Evolutionary conservation across 345 rosid genomes (phyloP).

Genomic region (Trapa bicornis): DNA sequence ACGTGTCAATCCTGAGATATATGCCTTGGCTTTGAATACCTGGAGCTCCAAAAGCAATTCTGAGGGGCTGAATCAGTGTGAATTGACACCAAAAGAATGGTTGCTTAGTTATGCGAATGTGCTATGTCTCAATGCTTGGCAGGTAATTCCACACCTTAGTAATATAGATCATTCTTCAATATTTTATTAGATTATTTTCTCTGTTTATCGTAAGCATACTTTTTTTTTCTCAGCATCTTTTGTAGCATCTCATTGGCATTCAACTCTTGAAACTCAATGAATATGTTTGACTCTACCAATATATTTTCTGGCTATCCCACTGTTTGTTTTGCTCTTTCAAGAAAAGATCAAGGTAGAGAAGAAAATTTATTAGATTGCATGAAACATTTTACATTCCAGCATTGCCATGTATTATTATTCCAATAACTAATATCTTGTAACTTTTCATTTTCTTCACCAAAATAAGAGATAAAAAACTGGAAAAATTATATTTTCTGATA

Average conservation of each 20-base stretch:
- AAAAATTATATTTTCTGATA: neutral
- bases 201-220: neutral
- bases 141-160: constrained; percentile 34
- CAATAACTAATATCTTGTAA: neutral
- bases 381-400: neutral
- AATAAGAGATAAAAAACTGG: neutral
- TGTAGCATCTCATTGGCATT: neutral
- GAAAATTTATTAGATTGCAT: neutral
- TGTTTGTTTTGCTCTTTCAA: neutral
- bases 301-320: neutral
- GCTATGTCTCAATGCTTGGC: constrained; percentile 86
- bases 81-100: constrained; percentile 33
- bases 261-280: neutral
- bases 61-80: constrained; percentile 15
- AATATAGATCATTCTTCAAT: neutral
- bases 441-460: neutral
- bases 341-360: neutral
- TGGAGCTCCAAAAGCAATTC: constrained; percentile 29
- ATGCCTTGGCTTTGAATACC: constrained; percentile 61
- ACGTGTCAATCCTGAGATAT: constrained; percentile 76
- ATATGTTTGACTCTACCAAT: neutral
- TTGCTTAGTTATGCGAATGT: constrained; percentile 49
- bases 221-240: neutral
- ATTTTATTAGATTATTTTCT: neutral
- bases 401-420: neutral